Conservation (phyloP, 768 basidiomycete species). For the Kondoa malvinella region DNA sequence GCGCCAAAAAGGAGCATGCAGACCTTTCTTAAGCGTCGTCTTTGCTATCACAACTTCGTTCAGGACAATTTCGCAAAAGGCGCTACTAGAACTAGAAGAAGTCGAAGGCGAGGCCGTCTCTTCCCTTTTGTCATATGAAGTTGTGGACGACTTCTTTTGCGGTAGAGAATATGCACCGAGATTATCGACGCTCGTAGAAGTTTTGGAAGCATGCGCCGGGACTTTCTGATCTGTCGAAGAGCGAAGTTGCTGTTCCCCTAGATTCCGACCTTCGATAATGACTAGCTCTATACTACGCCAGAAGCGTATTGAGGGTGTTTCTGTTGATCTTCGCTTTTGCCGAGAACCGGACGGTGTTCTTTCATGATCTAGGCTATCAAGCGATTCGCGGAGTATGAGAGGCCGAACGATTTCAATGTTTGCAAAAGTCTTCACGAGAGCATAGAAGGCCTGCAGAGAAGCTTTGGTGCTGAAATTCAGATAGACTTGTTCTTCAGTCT, state of each 20-base stretch:
- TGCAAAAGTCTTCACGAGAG: background rate
- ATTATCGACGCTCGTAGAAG: background rate
- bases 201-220: conserved; percentile 18
- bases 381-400: conserved; percentile 1
- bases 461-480: background rate
- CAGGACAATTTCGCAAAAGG: conserved; percentile 54
- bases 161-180: conserved; percentile 7
- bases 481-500: background rate
- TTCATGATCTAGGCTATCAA: conserved; percentile 31
- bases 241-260: conserved; percentile 39
- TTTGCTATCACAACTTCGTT: conserved; percentile 55
- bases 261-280: conserved; percentile 54
- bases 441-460: background rate
- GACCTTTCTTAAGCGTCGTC: conserved; percentile 48
- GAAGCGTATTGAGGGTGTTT: conserved; percentile 37
- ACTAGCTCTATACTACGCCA: conserved; percentile 66
- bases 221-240: conserved; percentile 27
- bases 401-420: background rate
- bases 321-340: conserved; percentile 35
- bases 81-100: conserved; percentile 38
- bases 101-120: background rate
- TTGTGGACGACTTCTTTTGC: conserved; percentile 3
- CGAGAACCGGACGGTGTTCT: conserved; percentile 31
- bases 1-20: conserved; percentile 61
- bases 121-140: conserved; percentile 5